Evolutionary conservation across 768 basidiomycete species (phyloP), one percentile per base, ranked within the genome.

Genomic region (Amanita pseudoporphyria): DNA sequence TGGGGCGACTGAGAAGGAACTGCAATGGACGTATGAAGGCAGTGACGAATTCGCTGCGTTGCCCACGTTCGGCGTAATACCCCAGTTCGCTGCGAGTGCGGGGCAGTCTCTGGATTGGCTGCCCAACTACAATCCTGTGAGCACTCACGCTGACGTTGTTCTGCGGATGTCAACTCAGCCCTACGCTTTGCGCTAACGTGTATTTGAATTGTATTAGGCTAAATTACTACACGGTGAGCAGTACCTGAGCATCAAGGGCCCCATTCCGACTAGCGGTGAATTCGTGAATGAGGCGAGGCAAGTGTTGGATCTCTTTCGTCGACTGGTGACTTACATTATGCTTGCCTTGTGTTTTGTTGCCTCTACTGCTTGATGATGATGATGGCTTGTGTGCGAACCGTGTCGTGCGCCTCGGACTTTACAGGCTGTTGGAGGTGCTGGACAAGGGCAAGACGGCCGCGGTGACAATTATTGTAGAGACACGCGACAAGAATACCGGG

Each of bases 181-280:
- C 9, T 18, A 12, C 32, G 45, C 22, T 45, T 28, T 33, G 18
- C 31, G 19, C 31, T 18, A 28, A 47, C 16, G 9, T 18, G 37
- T 43, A 13, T 47, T 36, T 38, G 46, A 19, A 30, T 13, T 21
- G 12, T n/a, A 16, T 32, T 40, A 92, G 90, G 90, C 93, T 41
- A 97, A 91, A 67, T 73, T 99, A n/a, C 77, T 99, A 14, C 96
- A 99, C 62, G 96, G 96, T 39, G 96, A 99, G 62, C 96, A 98
- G 60, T 98, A 90, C 65, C 69, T 99, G 57, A 76, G 80, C 53
- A 89, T 99, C 64, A 84, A 87, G 58, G 81, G 71, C 1, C 82
- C 87, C 0, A 87, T 98, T 52, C 94, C 95, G 0, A 90, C 90
- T 0, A 81, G 74, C 52, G 95, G 81, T 0, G 79, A 84, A 18